Conservation (phyloP, 306 rosid species). For the Styphnolobium japonicum region DNA sequence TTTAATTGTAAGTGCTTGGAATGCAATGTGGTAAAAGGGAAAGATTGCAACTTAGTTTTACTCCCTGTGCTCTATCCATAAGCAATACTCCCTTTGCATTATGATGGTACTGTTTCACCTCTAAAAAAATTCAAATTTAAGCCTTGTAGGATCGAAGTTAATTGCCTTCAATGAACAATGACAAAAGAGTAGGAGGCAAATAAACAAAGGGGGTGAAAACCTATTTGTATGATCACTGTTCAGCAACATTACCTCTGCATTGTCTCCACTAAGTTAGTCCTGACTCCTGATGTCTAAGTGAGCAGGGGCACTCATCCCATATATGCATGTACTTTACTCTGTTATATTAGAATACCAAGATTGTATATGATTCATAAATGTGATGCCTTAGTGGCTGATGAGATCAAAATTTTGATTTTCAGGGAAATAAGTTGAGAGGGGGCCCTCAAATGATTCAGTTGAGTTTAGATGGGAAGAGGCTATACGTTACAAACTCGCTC, state of each 20-base stretch:
- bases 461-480: constrained; percentile 70
- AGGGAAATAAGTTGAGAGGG: constrained; percentile 60
- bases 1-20: background rate
- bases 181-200: no score
- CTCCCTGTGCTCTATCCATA: no score
- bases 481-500: constrained; percentile 72
- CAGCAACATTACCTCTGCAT: background rate
- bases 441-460: constrained; percentile 81
- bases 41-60: no score
- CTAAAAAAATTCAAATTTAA: no score
- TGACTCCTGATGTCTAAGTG: background rate
- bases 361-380: background rate
- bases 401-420: constrained; percentile 1
- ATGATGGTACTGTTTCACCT: no score
- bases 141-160: no score
- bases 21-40: no score
- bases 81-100: no score
- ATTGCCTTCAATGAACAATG: no score
- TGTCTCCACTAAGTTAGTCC: background rate
- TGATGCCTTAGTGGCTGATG: background rate
- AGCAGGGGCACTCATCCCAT: background rate
- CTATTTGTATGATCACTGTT: background rate
- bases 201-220: no score
- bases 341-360: background rate
- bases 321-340: background rate